Evolutionary conservation across 1,284 basidiomycete species (phyloP), one percentile per base, ranked within the genome.

Genomic region (Heterobasidion annosum): DNA sequence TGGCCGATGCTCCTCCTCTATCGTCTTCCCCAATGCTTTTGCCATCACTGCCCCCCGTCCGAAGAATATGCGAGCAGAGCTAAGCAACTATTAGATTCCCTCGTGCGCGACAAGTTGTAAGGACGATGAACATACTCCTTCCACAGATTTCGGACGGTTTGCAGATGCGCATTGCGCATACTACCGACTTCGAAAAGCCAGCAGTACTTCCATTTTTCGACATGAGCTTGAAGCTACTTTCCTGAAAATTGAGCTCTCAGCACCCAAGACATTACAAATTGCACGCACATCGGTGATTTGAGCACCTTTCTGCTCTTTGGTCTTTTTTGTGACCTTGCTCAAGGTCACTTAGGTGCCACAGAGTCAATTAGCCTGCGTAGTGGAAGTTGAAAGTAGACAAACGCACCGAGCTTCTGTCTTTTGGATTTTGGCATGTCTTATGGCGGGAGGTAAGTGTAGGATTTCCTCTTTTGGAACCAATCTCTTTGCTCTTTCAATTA

Each of bases 101-200:
- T 40, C 37, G 37, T 8, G 10, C 37, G 8, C 37, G 2, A 12
- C n/a, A 40, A n/a, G 37, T 3, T 40, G 37, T n/a, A 40, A 40
- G n/a, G n/a, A 40, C 2, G 19, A 25, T 34, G 34, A 12, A 74
- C 87, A 56, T 61, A 91, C 90, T 90, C 91, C 76, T 92, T 92
- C 96, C 96, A 99, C 62, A 93, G 77, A 59, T 83, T 85, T 61
- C 96, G 81, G 47, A 98, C 91, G 58, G 93, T 94, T 76, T 98
- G 94, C 47, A 99, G 75, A 70, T 94, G 90, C 43, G 92, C 77
- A 73, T 96, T 98, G 56, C 96, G 82, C 92, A 98, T 96, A 65
- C 93, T 85, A 44, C 93, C 93, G 32, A 98, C 90, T 63, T 88
- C 85, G 68, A 99, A 97, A 34, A 98, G 70, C 93, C 94, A 99